Base-by-base conservation (phyloP, 192 early-diverging fungal genomes). In the Umbelopsis sp. region DNA sequence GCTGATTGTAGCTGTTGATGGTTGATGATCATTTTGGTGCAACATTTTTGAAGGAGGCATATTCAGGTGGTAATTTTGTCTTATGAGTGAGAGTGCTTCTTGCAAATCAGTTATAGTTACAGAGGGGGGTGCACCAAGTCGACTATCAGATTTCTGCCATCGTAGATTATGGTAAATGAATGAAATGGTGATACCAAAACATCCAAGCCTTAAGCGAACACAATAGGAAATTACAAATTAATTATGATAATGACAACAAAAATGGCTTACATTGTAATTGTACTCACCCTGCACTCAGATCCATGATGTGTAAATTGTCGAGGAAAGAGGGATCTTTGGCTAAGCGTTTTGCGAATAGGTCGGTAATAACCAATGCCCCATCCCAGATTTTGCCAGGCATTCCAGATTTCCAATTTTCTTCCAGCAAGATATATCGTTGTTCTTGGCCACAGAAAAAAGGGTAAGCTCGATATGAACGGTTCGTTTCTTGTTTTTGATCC, bases 301-400 rank as follows among this genome's bases (percentile, higher is more conserved):
- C 84, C 45, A 86, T 43, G 6, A 76, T 76, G 11, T 78, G 77
- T 12, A 79, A 74, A 8, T 68, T 70, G 25, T 74, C 73, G 45
- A 86, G 68, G 11, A 80, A 53, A 17, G 75, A 66, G 1, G 72
- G 59, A 6, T 59, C 43, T 9, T 78, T 12, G 1, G 14, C 12
- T 29, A 78, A 72, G 11, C 62, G 54, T 6, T 45, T 72, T 6
- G 78, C 67, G 24, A 85, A 74, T 1, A 81, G 36, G 5, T 80
- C 76, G 20, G 77, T 67, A 73, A 81, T 71, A 3, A 77, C 78
- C 41, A 83, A 72, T 0, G 84, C 84, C 24, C 82, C 83, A 43
- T 86, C 82, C 84, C 84, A 86, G 11, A 82, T 75, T 26, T 83
- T 83, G 11, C 84, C 84, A 4, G 82, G 85, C 10, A 86, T 81